Conservation (phyloP, 2,329 filamentous ascomycete species). For the Penicillium polonicum region DNA sequence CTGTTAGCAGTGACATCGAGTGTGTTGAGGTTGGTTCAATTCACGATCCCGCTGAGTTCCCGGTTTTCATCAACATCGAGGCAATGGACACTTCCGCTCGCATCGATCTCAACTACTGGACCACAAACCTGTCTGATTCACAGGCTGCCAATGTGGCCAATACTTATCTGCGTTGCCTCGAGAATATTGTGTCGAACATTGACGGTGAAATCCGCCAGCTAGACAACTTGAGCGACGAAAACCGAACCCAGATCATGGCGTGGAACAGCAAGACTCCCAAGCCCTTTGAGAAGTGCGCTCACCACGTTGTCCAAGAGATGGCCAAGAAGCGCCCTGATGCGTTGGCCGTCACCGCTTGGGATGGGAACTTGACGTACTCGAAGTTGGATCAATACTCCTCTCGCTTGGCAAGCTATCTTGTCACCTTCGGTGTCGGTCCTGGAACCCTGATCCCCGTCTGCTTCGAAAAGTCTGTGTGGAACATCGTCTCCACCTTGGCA, state of each 20-base stretch:
- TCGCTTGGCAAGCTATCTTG: slow-evolving; percentile 31
- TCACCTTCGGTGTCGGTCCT: slow-evolving; percentile 28
- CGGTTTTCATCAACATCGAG: slow-evolving; percentile 51
- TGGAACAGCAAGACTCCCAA: slow-evolving; percentile 33
- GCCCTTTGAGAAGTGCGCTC: slow-evolving; percentile 28
- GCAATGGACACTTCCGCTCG: slow-evolving; percentile 41
- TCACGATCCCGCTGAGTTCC: slow-evolving; percentile 51
- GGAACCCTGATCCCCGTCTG: slow-evolving; percentile 30
- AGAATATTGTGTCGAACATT: slow-evolving; percentile 40
- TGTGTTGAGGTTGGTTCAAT: slow-evolving; percentile 42
- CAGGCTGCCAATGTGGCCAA: slow-evolving; percentile 42
- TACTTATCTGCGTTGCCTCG: slow-evolving; percentile 38
- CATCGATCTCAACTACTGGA: slow-evolving; percentile 46
- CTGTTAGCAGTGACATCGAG: slow-evolving; percentile 30
- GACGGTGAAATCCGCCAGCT: slow-evolving; percentile 35
- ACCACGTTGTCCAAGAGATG: slow-evolving; percentile 30
- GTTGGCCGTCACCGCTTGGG: slow-evolving; percentile 34
- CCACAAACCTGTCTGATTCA: slow-evolving; percentile 38
- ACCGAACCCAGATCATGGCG: slow-evolving; percentile 29
- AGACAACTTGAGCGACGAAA: slow-evolving; percentile 40
- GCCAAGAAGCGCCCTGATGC: slow-evolving; percentile 23
- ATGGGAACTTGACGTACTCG: slow-evolving; percentile 35
- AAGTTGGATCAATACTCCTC: slow-evolving; percentile 36
- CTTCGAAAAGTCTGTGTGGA: slow-evolving; percentile 33
- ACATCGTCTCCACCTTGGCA: slow-evolving; percentile 30